phyloP scores from a whole-genome alignment of 2,329 filamentous ascomycete genomes.

The Fusarium luffae region DNA sequence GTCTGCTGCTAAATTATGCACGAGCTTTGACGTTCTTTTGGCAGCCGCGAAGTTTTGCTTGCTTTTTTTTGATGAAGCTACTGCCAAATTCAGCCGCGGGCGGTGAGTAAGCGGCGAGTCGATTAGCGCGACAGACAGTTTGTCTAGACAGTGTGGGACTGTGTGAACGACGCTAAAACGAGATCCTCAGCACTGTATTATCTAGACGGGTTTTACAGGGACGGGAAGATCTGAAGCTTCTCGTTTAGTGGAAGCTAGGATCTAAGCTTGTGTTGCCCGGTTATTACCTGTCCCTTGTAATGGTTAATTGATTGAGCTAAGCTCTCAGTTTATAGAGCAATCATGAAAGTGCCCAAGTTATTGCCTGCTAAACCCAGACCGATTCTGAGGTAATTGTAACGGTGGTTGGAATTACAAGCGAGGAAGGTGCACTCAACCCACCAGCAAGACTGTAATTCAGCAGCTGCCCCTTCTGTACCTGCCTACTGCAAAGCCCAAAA shows the following conservation, averaged over 20 bases:
- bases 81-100: conserved; percentile 43
- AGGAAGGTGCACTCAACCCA: background rate
- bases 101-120: conserved; percentile 47
- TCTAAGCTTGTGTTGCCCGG: background rate
- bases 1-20: conserved; percentile 26
- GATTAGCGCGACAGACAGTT: conserved; percentile 22
- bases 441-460: background rate
- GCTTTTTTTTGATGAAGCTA: conserved; percentile 36
- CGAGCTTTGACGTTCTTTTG: conserved; percentile 20
- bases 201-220: background rate
- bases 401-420: background rate
- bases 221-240: background rate
- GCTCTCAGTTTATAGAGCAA: no score
- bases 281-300: background rate
- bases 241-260: background rate
- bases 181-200: background rate
- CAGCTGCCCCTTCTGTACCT: background rate
- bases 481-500: background rate
- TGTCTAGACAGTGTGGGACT: background rate
- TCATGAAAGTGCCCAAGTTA: background rate
- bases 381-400: background rate
- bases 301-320: no score
- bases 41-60: conserved; percentile 31
- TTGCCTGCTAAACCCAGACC: background rate
- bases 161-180: accelerated